Conservation (phyloP, 2,329 filamentous ascomycete species). For the Polytolypa hystricis region DNA sequence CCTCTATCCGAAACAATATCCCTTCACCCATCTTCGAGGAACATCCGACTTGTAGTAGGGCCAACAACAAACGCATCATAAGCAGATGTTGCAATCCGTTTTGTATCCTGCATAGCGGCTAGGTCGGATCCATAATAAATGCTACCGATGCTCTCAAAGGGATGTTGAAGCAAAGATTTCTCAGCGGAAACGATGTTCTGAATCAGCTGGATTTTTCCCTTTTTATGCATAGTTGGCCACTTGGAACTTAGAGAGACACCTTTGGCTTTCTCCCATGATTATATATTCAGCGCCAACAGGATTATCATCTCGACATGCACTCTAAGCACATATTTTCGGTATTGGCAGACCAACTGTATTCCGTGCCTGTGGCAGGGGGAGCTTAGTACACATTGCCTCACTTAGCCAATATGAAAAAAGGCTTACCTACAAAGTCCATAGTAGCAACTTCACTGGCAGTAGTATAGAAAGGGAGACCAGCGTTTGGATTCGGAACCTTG, state of each 20-base stretch:
- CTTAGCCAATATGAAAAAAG: conserved; percentile 1
- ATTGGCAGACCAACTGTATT: conserved; percentile 1
- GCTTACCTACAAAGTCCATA: conserved; percentile 10
- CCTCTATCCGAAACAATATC: conserved; percentile 1
- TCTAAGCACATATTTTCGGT: neutral
- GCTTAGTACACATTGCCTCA: neutral
- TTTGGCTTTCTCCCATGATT: neutral
- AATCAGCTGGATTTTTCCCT: neutral
- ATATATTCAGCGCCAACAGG: conserved; percentile 2
- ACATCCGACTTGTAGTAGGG: neutral
- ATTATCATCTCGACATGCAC: neutral
- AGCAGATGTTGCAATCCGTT: neutral
- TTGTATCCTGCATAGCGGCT: neutral
- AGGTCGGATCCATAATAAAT: conserved; percentile 1
- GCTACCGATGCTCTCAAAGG: conserved; percentile 4
- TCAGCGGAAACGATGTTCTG: conserved; percentile 3
- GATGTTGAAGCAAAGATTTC: conserved; percentile 1
- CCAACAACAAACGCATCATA: conserved; percentile 3
- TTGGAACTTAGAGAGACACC: neutral
- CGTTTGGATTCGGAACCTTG: conserved; percentile 13
- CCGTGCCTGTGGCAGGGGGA: neutral
- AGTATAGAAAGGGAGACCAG: conserved; percentile 7
- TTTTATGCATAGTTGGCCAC: neutral
- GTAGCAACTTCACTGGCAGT: conserved; percentile 11
- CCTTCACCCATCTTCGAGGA: conserved; percentile 1